phyloP scores from a whole-genome alignment of 2,329 filamentous ascomycete species.

The Clonostachys byssicola region DNA sequence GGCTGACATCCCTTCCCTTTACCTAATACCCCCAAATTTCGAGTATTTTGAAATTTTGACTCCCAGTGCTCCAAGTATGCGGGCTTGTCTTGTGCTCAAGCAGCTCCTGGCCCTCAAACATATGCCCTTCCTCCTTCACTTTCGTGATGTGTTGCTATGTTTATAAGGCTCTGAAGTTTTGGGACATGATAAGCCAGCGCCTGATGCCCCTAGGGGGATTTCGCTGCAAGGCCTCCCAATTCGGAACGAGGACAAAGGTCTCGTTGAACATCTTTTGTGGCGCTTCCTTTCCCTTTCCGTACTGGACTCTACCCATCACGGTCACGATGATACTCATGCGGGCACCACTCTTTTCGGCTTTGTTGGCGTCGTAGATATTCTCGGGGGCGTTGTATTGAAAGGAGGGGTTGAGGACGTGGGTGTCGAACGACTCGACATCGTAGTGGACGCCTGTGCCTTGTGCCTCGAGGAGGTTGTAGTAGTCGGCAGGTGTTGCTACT shows the following conservation, averaged over 20 bases:
- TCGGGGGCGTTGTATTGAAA: slow-evolving; percentile 55
- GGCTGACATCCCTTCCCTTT: no score
- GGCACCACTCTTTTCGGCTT: slow-evolving; percentile 43
- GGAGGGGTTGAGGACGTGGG: slow-evolving; percentile 70
- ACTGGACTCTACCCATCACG: slow-evolving; percentile 68
- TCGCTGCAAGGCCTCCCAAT: slow-evolving; percentile 54
- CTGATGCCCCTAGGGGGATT: slow-evolving; percentile 49
- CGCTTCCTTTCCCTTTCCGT: slow-evolving; percentile 58
- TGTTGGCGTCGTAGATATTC: slow-evolving; percentile 25
- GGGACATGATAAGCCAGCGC: slow-evolving; percentile 65
- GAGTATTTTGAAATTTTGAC: no score
- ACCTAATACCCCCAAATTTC: no score
- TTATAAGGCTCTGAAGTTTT: slow-evolving; percentile 58
- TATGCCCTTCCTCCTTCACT: no score
- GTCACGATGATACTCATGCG: slow-evolving; percentile 69
- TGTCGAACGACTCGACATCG: slow-evolving; percentile 73
- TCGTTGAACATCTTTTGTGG: slow-evolving; percentile 72
- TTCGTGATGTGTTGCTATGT: no score
- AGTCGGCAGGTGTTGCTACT: slow-evolving; percentile 56
- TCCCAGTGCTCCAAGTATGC: no score
- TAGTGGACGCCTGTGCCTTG: slow-evolving; percentile 58
- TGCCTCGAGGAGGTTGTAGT: slow-evolving; percentile 64
- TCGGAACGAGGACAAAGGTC: slow-evolving; percentile 76
- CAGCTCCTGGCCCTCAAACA: no score
- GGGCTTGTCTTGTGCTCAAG: no score